phyloP scores from a whole-genome alignment of 176 grass and related monocot species.

The Avena sativa region DNA sequence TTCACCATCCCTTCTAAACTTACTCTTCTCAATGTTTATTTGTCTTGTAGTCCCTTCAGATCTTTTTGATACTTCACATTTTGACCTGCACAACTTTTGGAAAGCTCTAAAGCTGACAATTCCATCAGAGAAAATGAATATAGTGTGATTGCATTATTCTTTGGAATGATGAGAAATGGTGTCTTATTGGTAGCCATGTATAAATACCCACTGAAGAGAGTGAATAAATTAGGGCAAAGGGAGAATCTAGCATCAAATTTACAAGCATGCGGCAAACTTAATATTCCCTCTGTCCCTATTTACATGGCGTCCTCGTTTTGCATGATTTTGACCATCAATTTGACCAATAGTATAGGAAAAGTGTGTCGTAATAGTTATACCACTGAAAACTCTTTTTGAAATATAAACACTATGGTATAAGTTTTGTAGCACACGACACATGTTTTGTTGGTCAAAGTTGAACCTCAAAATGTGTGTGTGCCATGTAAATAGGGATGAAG shows the following conservation, averaged over 20 bases:
- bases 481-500: background rate
- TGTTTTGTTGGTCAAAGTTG: background rate
- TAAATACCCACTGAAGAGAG: background rate
- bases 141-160: conserved; percentile 2
- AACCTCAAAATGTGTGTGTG: background rate
- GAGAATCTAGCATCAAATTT: conserved; percentile 1
- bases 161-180: background rate
- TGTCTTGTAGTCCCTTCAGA: background rate
- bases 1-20: background rate
- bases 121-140: background rate
- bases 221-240: background rate
- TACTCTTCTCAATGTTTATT: background rate
- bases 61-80: background rate
- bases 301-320: background rate
- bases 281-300: background rate
- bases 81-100: background rate
- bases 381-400: background rate
- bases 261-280: background rate
- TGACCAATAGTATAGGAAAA: background rate
- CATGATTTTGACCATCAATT: background rate
- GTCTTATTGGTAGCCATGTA: conserved; percentile 10
- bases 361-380: background rate
- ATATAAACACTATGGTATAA: background rate
- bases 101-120: background rate
- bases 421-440: background rate